Evolutionary conservation across 192 early-diverging fungal genomes (phyloP).

Genomic region (Backusella liffmaniae): DNA sequence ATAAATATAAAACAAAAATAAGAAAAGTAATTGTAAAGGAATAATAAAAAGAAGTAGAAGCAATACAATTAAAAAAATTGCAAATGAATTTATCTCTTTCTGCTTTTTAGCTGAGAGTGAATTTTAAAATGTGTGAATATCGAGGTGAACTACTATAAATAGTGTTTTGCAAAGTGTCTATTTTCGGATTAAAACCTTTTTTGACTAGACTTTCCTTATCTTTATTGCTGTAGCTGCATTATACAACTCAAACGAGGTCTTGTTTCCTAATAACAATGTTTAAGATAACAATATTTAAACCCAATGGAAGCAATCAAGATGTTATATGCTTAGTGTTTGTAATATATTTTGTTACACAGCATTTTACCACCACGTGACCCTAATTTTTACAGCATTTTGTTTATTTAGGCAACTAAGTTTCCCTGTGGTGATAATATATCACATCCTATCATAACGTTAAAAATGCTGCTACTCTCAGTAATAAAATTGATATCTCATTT

Average conservation of each 20-base stretch:
- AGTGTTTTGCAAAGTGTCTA: neutral
- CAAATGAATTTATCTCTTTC: neutral
- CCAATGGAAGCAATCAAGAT: neutral
- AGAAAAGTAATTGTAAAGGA: slow-evolving; percentile 28
- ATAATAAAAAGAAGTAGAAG: slow-evolving; percentile 44
- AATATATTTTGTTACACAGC: neutral
- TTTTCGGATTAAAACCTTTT: neutral
- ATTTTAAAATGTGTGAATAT: slow-evolving; percentile 52
- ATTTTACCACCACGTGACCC: neutral
- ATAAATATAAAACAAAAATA: slow-evolving; percentile 7
- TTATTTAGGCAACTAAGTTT: neutral
- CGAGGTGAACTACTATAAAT: neutral
- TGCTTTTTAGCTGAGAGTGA: slow-evolving; percentile 21
- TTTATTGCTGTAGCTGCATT: neutral
- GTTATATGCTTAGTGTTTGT: neutral
- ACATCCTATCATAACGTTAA: neutral
- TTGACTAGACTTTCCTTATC: neutral
- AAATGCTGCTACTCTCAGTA: too few relatives aligned
- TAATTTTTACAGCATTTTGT: neutral
- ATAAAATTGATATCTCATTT: neutral
- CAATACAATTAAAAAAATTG: neutral
- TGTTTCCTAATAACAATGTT: neutral
- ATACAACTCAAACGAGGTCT: neutral
- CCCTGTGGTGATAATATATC: neutral
- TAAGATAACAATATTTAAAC: neutral